phyloP scores from a whole-genome alignment of 768 basidiomycete species.

The Kwoniella europaea region DNA sequence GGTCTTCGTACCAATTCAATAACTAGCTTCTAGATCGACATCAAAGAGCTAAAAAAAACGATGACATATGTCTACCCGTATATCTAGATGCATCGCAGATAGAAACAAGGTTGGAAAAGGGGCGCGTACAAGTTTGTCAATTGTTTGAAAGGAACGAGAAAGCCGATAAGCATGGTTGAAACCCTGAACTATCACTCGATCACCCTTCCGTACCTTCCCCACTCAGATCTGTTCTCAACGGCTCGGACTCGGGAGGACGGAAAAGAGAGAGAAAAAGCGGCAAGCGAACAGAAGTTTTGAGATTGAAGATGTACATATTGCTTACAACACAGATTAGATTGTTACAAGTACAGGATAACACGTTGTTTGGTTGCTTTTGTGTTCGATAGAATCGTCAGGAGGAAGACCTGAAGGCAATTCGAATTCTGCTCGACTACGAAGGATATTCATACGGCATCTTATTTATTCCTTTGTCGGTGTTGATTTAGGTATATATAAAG shows the following conservation, averaged over 20 bases:
- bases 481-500: background rate
- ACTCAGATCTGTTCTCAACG: too few relatives aligned
- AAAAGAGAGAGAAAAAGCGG: background rate
- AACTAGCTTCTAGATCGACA: too few relatives aligned
- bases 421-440: background rate
- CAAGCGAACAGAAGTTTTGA: too few relatives aligned
- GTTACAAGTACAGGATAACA: too few relatives aligned
- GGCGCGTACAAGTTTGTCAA: background rate
- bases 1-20: too few relatives aligned
- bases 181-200: background rate
- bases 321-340: too few relatives aligned
- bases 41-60: background rate
- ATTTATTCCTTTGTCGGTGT: background rate
- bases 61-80: background rate
- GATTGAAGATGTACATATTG: too few relatives aligned
- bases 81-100: background rate
- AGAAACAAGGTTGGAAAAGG: background rate
- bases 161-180: background rate
- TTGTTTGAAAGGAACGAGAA: background rate
- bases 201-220: too few relatives aligned
- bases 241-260: background rate
- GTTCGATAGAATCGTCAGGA: background rate
- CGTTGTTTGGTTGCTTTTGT: background rate
- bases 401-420: background rate
- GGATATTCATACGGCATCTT: background rate